A percentile compares a stretch with the other conserved stretches of the same genome.
Conservation (phyloP, 331 rosid genomes). For the Malus hybrid region DNA sequence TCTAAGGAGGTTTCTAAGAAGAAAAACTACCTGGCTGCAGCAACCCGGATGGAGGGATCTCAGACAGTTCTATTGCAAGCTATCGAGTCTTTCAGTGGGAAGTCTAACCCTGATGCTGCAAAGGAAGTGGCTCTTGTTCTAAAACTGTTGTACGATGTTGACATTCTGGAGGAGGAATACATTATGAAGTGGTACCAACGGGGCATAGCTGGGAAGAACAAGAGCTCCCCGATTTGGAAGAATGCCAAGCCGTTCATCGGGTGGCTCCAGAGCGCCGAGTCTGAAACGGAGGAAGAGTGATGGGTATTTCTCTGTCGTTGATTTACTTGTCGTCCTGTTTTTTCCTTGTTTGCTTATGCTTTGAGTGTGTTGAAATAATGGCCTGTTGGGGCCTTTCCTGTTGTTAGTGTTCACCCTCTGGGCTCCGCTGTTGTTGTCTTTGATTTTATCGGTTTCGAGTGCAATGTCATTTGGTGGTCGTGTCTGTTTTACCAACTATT, state of each 20-base stretch:
- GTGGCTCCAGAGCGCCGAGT: constrained; percentile 66
- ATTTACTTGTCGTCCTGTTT: background rate
- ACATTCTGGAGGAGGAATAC: constrained; percentile 37
- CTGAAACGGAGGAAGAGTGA: constrained; percentile 53
- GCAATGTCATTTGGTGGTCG: background rate
- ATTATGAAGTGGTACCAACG: constrained; percentile 41
- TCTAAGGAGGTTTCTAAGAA: constrained; percentile 36
- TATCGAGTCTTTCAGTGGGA: constrained; percentile 30
- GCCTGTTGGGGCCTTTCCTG: background rate
- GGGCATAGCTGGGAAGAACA: constrained; percentile 30
- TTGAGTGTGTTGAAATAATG: background rate
- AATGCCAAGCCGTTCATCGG: constrained; percentile 46
- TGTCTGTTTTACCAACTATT: background rate
- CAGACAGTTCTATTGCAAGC: constrained; percentile 36
- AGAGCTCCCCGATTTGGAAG: constrained; percentile 40
- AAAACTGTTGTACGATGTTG: constrained; percentile 39
- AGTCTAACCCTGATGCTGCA: constrained; percentile 27
- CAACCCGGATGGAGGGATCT: constrained; percentile 30
- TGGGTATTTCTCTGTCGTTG: background rate
- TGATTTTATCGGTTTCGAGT: background rate
- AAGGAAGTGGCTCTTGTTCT: constrained; percentile 49
- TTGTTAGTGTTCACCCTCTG: background rate
- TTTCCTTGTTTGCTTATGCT: background rate
- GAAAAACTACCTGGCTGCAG: constrained; percentile 34
- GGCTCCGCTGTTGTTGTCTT: background rate